Conservation (phyloP, 2,329 filamentous ascomycete genomes). For the Fusarium sp. region DNA sequence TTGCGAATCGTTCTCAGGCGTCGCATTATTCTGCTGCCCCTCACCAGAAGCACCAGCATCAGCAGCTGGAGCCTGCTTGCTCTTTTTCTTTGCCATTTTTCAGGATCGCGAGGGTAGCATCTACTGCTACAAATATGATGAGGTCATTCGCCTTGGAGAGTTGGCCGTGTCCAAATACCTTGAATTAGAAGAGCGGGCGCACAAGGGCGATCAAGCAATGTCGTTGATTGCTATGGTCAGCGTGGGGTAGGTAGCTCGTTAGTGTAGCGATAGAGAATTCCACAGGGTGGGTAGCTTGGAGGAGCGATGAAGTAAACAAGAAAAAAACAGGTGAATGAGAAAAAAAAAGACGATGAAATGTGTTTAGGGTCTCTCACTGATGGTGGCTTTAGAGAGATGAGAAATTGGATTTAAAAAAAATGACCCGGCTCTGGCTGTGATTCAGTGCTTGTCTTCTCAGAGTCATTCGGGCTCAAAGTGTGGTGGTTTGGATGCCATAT, state of each 20-base stretch:
- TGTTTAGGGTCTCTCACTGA: neutral
- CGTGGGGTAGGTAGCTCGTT: conserved; percentile 34
- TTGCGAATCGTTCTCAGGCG: conserved; percentile 12
- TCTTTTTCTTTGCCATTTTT: conserved; percentile 61
- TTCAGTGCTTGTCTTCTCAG: conserved; percentile 20
- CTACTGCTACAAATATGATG: neutral
- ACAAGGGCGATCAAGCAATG: conserved; percentile 20
- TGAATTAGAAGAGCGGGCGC: conserved; percentile 2
- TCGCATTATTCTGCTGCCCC: conserved; percentile 31
- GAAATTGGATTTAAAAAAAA: neutral
- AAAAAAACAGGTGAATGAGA: neutral
- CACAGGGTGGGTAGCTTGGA: conserved; percentile 23
- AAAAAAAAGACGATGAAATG: neutral
- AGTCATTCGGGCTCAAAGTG: conserved; percentile 5
- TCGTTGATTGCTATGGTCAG: conserved; percentile 20
- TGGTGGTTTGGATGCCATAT: conserved; percentile 14
- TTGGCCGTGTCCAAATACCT: neutral
- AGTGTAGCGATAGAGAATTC: conserved; percentile 25
- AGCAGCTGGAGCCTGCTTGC: conserved; percentile 62
- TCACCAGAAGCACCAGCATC: conserved; percentile 8
- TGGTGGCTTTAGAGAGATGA: neutral
- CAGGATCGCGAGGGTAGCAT: conserved; percentile 4
- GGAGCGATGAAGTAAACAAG: neutral
- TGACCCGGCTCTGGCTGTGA: neutral
- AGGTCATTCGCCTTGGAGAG: neutral